Base-by-base conservation (phyloP, 768 basidiomycete species). In the Tylopilus subfusipes region DNA sequence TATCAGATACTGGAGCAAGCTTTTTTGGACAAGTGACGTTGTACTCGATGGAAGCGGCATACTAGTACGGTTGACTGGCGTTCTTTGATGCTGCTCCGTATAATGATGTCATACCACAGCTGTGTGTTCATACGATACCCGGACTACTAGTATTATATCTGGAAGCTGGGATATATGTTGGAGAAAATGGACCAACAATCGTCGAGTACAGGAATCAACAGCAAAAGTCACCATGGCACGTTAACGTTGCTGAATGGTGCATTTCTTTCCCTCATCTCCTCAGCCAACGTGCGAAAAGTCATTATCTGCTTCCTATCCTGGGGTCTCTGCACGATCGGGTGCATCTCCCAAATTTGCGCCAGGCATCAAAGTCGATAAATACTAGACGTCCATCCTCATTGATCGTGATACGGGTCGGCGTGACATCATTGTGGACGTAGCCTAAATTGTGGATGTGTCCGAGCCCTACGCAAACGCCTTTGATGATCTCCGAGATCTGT, bases 1-100 rank as follows among this genome's bases (percentile, higher is more conserved):
- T 92, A 92, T 66, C 77, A 84, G 55, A 72, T 84, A 27, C 70
- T 90, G 24, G 57, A 63, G 7, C 67, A 61, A 42, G 69, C 65
- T 0, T 65, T 71, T 46, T 7, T 29, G 48, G 25, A 42, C 29
- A 57, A 46, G 40, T 70, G 40, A 60, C 19, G 21, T 13, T 34
- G 42, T 31, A 44, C 25, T 31, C 21, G 48, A 50, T 33, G 19
- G 1, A 36, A 18, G 31, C 8, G 18, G 18, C 18, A 36, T 16
- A 19, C 13, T 24, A 19, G 21, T 43, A 42, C 21, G 27, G 18
- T 25, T 48, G 42, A 13, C 25, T 2, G 18, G 18, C 13, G 31
- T 52, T 46, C n/a, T 21, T 39, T 6, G 57, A 24, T 25, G 9
- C 36, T 29, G 21, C 3, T 43, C 31, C 49, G 30, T 45, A 42